Percentiles rank a stretch among this genome's conserved stretches.
phyloP scores from a whole-genome alignment of 2,329 filamentous ascomycete species.

The Scytalidium lignicola region DNA sequence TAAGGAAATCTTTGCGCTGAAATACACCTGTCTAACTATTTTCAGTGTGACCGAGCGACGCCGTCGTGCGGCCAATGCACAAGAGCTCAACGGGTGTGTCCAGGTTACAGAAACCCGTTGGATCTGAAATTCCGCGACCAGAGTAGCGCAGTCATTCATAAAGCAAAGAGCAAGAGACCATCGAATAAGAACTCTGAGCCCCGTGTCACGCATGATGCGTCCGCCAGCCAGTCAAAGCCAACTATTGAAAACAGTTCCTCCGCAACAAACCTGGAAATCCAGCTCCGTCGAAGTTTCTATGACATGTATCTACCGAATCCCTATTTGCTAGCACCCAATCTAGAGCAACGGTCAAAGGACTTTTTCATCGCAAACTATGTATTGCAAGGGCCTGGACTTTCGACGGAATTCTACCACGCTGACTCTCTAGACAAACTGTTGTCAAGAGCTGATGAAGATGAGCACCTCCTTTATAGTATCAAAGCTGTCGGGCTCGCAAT shows the following conservation, averaged over 20 bases:
- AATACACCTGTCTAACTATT: not conserved
- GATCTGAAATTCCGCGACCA: conserved; percentile 53
- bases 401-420: conserved; percentile 45
- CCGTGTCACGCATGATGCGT: not conserved
- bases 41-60: conserved; percentile 15
- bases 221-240: not conserved
- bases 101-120: conserved; percentile 48
- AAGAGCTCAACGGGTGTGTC: conserved; percentile 43
- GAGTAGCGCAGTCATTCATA: conserved; percentile 48
- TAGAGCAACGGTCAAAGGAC: conserved; percentile 3
- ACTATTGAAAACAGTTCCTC: not conserved
- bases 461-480: conserved; percentile 42
- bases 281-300: not conserved
- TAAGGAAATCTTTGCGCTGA: not conserved
- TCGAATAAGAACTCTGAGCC: not conserved
- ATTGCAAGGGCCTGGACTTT: conserved; percentile 26
- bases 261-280: not conserved
- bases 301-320: not conserved
- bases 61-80: conserved; percentile 47
- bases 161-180: conserved; percentile 30
- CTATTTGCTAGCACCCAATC: not conserved
- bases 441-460: conserved; percentile 26
- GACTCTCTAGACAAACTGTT: conserved; percentile 2
- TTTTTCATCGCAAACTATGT: conserved; percentile 6
- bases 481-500: conserved; percentile 47